Conservation (phyloP, 805 yeast species). For the Millerozyma acaciae region DNA sequence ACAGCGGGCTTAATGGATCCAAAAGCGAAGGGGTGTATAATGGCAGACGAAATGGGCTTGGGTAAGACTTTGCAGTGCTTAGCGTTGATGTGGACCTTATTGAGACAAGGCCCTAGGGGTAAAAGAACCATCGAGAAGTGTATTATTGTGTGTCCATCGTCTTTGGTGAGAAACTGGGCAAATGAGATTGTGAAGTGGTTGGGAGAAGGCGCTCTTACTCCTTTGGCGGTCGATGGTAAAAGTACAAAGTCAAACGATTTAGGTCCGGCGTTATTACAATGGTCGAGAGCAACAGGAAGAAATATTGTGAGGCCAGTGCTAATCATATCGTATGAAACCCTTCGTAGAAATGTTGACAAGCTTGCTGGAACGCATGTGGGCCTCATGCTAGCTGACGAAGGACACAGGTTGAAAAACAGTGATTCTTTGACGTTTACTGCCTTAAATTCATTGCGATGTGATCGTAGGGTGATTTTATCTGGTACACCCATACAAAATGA, state of each 20-base stretch:
- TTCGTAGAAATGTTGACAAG: slow-evolving; percentile 77
- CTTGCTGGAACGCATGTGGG: slow-evolving; percentile 80
- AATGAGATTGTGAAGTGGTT: slow-evolving; percentile 93
- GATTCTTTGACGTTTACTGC: slow-evolving; percentile 91
- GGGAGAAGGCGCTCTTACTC: slow-evolving; percentile 85
- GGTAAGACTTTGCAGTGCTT: slow-evolving; percentile 91
- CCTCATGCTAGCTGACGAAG: slow-evolving; percentile 59
- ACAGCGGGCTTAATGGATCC: slow-evolving; percentile 82
- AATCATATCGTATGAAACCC: slow-evolving; percentile 90
- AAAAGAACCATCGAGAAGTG: slow-evolving; percentile 81
- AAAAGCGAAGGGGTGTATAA: slow-evolving; percentile 89
- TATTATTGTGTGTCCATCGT: slow-evolving; percentile 92
- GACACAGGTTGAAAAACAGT: slow-evolving; percentile 55
- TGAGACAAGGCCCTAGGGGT: slow-evolving; percentile 85
- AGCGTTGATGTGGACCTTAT: slow-evolving; percentile 85
- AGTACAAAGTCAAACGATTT: slow-evolving; percentile 68
- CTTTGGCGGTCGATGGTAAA: slow-evolving; percentile 91
- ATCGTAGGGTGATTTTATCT: slow-evolving; percentile 84
- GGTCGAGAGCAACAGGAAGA: slow-evolving; percentile 89
- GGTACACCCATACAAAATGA: slow-evolving; percentile 98
- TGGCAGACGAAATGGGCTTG: slow-evolving; percentile 98
- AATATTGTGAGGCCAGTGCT: slow-evolving; percentile 89
- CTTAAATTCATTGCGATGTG: slow-evolving; percentile 75
- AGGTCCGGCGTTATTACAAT: slow-evolving; percentile 61
- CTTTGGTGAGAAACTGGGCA: slow-evolving; percentile 94